Evolutionary conservation across 2,329 filamentous ascomycete genomes (phyloP).

Genomic region (Pyrenophora tritici-repentis): DNA sequence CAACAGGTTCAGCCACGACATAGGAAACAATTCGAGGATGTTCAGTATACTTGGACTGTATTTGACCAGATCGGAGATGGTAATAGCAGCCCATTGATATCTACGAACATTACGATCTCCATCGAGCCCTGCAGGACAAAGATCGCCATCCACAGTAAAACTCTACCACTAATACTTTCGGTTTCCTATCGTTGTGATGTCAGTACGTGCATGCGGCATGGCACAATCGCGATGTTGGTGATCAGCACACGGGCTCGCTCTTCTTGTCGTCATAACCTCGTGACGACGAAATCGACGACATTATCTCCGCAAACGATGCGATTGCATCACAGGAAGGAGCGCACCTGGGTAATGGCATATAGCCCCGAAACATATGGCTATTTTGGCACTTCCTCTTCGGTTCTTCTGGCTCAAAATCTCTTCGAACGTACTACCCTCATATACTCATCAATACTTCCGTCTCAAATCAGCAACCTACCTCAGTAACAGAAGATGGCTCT

Average conservation of each 20-base stretch:
- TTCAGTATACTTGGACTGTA: too few species aligned
- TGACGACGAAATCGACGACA: background rate
- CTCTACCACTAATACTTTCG: too few species aligned
- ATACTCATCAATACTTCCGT: background rate
- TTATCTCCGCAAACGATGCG: background rate
- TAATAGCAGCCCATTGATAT: too few species aligned
- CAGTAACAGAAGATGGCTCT: background rate
- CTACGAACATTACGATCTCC: background rate
- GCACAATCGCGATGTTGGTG: background rate
- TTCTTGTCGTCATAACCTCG: slow-evolving; percentile 1
- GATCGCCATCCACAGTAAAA: too few species aligned
- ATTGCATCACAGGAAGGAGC: background rate
- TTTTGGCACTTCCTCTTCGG: too few species aligned
- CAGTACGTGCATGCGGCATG: background rate
- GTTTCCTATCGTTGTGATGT: background rate
- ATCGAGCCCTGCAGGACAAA: background rate
- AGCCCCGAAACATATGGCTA: background rate
- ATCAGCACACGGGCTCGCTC: background rate
- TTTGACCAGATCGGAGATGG: too few species aligned
- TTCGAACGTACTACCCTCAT: too few species aligned
- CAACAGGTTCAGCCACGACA: too few species aligned
- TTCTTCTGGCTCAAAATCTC: too few species aligned
- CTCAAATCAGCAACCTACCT: background rate
- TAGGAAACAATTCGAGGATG: too few species aligned
- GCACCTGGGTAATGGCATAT: background rate